Base-by-base conservation (phyloP, 208 protist species). In the Porcisia hertigi region DNA sequence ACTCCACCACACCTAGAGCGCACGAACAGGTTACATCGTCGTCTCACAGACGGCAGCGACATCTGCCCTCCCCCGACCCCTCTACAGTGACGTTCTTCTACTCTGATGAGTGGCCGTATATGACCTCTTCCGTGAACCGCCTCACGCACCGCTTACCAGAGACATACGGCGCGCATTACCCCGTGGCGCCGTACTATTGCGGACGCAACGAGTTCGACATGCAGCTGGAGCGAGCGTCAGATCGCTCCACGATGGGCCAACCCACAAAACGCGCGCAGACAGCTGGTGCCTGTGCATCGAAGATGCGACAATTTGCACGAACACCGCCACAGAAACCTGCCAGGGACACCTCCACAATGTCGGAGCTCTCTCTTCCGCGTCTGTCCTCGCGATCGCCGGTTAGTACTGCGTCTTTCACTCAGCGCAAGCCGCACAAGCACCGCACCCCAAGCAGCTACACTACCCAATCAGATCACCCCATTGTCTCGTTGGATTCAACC, bases 91-190 rank as follows among this genome's bases (percentile, higher is more conserved):
- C 25, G 1, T 49, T 36, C 23, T 47, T n/a, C 73, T 20, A 45
- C n/a, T 39, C 36, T 39, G 63, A 67, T 5, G 18, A 59, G 34
- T 47, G 5, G 8, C 69, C 74, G 58, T 73, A 71, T 41, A 53
- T 77, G 9, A 76, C 78, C 74, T 79, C 73, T 18, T 83, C 73
- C 25, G 74, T 77, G 25, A 83, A 77, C 53, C 59, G 9, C 52
- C 6, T 71, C 62, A 75, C 66, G 47, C 57, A 76, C 47, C 74
- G 67, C 43, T 43, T 83, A 25, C 69, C 76, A 20, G 25, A 53
- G 53, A 83, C 73, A 8, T 25, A 75, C 53, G 74, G 69, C 34
- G 71, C 36, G 45, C 73, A 70, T 52, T 76, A 69, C 59, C n/a
- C 39, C n/a, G 45, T n/a, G 1, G 69, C 45, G 41, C 79, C 73